Evolutionary conservation across 805 yeast species (phyloP).

Genomic region (Ogataea salicorniae): DNA sequence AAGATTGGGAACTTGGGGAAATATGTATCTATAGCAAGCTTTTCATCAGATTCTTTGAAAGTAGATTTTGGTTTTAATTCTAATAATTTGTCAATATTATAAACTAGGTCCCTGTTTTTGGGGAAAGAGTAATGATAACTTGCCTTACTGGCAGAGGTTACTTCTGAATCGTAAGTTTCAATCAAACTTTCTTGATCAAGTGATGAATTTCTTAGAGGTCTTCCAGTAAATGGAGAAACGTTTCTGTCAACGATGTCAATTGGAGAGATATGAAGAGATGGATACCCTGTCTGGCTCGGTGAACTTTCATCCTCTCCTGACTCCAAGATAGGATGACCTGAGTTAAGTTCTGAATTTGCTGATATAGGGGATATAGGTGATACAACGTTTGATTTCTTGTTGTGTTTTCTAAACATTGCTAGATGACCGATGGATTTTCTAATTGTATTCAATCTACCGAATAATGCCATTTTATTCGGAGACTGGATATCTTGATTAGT

Average conservation of each 20-base stretch:
- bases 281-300: conserved; percentile 9
- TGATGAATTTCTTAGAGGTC: neutral
- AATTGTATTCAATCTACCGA: neutral
- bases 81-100: conserved; percentile 15
- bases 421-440: neutral
- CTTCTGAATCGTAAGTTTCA: neutral
- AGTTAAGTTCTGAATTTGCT: neutral
- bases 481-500: no score
- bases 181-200: neutral
- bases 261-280: conserved; percentile 14
- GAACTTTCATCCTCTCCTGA: neutral
- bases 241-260: conserved; percentile 13
- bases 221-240: conserved; percentile 7
- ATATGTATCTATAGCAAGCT: conserved; percentile 16
- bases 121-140: no score
- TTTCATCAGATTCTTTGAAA: conserved; percentile 13
- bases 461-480: no score
- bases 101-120: conserved; percentile 2
- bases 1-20: conserved; percentile 13
- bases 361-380: neutral
- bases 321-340: neutral
- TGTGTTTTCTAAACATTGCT: neutral
- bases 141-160: no score
- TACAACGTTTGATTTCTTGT: neutral
- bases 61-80: conserved; percentile 15